phyloP scores from a whole-genome alignment of 1,139 yeast genomes.

The Yamadazyma epiphylla region DNA sequence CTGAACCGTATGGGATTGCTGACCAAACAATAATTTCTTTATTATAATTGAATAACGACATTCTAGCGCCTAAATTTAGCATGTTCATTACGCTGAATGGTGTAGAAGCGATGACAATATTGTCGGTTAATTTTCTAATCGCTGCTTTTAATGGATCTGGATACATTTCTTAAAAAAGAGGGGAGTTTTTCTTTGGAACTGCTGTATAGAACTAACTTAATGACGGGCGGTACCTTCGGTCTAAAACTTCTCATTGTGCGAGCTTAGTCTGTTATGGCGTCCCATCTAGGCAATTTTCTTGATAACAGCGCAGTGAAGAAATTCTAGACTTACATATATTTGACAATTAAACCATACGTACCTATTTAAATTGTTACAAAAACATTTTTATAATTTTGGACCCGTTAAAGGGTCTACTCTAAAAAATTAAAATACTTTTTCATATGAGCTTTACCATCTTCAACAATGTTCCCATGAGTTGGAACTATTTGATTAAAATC shows the following conservation, averaged over 20 bases:
- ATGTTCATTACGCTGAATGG: conserved; percentile 38
- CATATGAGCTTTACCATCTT: conserved; percentile 34
- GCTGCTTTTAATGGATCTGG: conserved; percentile 35
- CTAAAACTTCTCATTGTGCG: too few species aligned
- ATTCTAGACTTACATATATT: too few species aligned
- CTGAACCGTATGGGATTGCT: conserved; percentile 56
- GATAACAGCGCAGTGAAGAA: too few species aligned
- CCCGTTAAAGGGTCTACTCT: not conserved
- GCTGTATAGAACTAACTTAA: too few species aligned
- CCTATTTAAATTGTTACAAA: not conserved
- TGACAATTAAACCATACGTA: not conserved
- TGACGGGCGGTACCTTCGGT: too few species aligned
- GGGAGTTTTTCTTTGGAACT: too few species aligned
- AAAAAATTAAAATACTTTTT: conserved; percentile 8
- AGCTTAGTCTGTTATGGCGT: too few species aligned
- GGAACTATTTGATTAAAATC: conserved; percentile 46
- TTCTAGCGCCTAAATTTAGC: conserved; percentile 58
- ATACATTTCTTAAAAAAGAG: too few species aligned
- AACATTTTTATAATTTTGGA: not conserved
- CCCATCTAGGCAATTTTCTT: too few species aligned
- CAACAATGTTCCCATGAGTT: conserved; percentile 57
- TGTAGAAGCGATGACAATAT: conserved; percentile 47
- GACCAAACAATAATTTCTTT: conserved; percentile 51
- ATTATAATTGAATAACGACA: conserved; percentile 45
- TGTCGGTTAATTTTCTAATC: conserved; percentile 42